Conservation (phyloP, 768 basidiomycete genomes). For the Jaapia argillacea region DNA sequence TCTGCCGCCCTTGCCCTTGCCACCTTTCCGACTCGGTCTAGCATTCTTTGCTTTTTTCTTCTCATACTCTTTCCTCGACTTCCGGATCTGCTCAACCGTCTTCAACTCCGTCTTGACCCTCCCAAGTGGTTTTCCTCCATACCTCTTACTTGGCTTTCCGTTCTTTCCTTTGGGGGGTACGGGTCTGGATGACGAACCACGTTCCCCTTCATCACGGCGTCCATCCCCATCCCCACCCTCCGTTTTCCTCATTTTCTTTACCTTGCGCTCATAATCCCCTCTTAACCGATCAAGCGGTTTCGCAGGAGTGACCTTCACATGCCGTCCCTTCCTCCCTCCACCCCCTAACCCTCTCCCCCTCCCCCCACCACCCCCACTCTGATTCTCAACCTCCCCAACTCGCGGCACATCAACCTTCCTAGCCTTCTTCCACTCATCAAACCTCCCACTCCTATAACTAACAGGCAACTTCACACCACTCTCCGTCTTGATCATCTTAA, state of each 20-base stretch:
- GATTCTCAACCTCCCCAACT: constrained; percentile 73
- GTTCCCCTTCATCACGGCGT: constrained; percentile 13
- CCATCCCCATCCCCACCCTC: constrained; percentile 23
- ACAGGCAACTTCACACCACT: constrained; percentile 87
- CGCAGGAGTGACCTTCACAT: constrained; percentile 49
- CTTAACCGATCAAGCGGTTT: constrained; percentile 73
- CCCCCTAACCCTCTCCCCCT: constrained; percentile 15
- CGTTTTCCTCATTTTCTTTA: constrained; percentile 51
- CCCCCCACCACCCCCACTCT: constrained; percentile 18
- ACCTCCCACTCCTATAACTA: constrained; percentile 86
- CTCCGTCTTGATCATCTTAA: constrained; percentile 90
- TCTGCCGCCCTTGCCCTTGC: constrained; percentile 30
- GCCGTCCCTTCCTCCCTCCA: constrained; percentile 60
- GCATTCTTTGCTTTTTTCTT: constrained; percentile 72
- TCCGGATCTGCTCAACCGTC: constrained; percentile 80
- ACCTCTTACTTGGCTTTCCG: constrained; percentile 30
- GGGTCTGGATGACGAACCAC: too few relatives aligned
- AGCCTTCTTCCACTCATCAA: constrained; percentile 90
- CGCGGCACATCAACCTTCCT: constrained; percentile 62
- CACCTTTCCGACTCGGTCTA: constrained; percentile 46
- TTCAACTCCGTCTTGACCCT: constrained; percentile 79
- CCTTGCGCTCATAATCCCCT: constrained; percentile 67
- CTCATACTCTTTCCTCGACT: constrained; percentile 54
- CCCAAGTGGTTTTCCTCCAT: constrained; percentile 48
- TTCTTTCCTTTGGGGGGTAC: constrained; percentile 21